Base-by-base conservation (phyloP, 2,329 filamentous ascomycete genomes). In the Hymenoscyphus scutula region DNA sequence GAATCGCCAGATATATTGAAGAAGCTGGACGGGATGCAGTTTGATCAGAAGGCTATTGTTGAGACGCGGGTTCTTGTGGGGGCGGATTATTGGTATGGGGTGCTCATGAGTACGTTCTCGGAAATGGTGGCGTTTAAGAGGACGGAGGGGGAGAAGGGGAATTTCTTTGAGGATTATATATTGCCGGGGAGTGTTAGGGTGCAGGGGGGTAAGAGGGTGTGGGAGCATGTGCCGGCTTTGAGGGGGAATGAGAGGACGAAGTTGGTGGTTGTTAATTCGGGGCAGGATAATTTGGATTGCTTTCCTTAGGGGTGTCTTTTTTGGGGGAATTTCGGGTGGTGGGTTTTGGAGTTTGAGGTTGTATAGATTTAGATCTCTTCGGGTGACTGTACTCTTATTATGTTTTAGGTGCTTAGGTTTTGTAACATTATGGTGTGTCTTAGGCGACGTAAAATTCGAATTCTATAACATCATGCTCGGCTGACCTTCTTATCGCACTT, bases 31-130 rank as follows among this genome's bases (percentile, higher is more conserved):
- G 30, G 10, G 15, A 15, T 67, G 38, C 45, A 5, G 10, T 67
- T 67, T 53, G 65, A 65, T 29, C n/a, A 61, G 53, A 67, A 62
- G 38, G 65, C 56, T 11, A 63, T 67, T 30, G 60, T 65, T 25
- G 65, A 67, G 13, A 65, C 62, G 19, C 32, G 64, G 13, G 58
- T 62, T 5, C 51, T 67, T 32, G 51, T 65, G 5, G 38, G 48
- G 23, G 65, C 65, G 25, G 53, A 58, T n/a, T 64, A 58, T 38
- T 67, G 62, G 38, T 41, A 62, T 8, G 65, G 65, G 11, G 25
- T 67, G 6, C 23, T 62, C 0, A 62, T 55, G 57, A 59, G 53
- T 30, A 60, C 61, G 29, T 55, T 67, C n/a, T 61, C 57, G 25
- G 57, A 54, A 11, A 17, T 65, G n/a, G 60, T 67, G n/a, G 62